phyloP scores from a whole-genome alignment of 257 asterid genomes.

The Plantago elongata region DNA sequence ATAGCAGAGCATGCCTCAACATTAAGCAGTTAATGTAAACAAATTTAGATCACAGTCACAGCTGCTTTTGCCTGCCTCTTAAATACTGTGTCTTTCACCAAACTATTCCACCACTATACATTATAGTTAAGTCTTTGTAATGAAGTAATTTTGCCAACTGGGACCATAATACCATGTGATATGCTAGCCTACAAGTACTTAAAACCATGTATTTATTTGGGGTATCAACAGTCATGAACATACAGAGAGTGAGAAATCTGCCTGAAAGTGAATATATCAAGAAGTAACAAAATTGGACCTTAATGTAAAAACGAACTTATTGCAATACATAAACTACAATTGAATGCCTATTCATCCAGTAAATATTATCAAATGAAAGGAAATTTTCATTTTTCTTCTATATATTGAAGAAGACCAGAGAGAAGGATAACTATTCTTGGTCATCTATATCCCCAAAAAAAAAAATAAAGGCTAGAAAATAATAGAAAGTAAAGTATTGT shows the following conservation, averaged over 20 bases:
- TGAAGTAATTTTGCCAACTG: not conserved
- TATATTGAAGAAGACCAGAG: slow-evolving; percentile 17
- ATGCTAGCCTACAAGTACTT: not conserved
- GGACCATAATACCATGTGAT: not conserved
- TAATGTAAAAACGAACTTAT: slow-evolving; percentile 6
- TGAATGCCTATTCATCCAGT: slow-evolving; percentile 19
- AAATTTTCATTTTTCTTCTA: slow-evolving; percentile 4
- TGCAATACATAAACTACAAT: slow-evolving; percentile 12
- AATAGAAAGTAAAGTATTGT: too few species aligned
- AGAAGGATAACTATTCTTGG: slow-evolving; percentile 14
- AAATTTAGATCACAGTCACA: too few species aligned
- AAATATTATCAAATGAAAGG: slow-evolving; percentile 14
- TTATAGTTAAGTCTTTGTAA: not conserved
- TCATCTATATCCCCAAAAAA: slow-evolving; percentile 1
- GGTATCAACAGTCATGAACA: too few species aligned
- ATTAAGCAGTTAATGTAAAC: too few species aligned
- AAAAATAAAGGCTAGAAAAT: not conserved
- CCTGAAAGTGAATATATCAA: not conserved
- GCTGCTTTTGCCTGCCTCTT: not conserved
- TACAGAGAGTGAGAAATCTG: not conserved
- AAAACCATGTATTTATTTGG: too few species aligned
- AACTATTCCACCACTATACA: not conserved
- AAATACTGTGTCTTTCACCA: not conserved
- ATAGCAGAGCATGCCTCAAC: too few species aligned
- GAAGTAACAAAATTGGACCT: not conserved